Conservation (phyloP, 1,284 basidiomycete genomes). For the Leccinum proximum region DNA sequence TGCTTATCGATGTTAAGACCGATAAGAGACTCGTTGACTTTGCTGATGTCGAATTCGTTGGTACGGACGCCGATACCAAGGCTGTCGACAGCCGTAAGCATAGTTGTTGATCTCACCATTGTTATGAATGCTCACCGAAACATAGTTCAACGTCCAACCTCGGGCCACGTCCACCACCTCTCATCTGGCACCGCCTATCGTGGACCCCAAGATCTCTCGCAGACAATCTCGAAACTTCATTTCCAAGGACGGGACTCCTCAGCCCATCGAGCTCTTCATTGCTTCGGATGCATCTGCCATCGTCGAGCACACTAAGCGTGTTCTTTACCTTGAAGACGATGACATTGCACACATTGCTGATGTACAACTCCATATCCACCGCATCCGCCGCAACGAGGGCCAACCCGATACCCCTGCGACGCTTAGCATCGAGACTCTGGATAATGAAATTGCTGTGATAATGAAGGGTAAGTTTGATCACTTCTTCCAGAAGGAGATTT, state of each 20-base stretch:
- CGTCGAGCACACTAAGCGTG: slow-evolving; percentile 88
- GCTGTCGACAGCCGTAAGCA: slow-evolving; percentile 56
- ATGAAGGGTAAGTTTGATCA: too few species aligned
- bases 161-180: slow-evolving; percentile 41
- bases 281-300: slow-evolving; percentile 97
- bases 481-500: too few species aligned
- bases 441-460: too few species aligned
- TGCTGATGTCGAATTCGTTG: slow-evolving; percentile 95
- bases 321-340: too few species aligned
- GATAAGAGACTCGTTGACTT: slow-evolving; percentile 99
- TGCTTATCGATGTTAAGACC: slow-evolving; percentile 98
- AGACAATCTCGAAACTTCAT: slow-evolving; percentile 98
- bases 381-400: too few species aligned
- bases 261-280: slow-evolving; percentile 99
- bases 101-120: not conserved
- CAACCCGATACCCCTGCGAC: too few species aligned
- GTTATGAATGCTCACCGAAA: slow-evolving; percentile 15
- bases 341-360: too few species aligned
- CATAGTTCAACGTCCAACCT: slow-evolving; percentile 42
- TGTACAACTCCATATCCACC: too few species aligned
- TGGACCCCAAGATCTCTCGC: slow-evolving; percentile 84
- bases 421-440: too few species aligned
- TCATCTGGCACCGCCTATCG: slow-evolving; percentile 75
- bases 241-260: slow-evolving; percentile 96
- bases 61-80: slow-evolving; percentile 62